phyloP scores from a whole-genome alignment of 2,329 filamentous ascomycete genomes.

The Myrmaecium sp. region DNA sequence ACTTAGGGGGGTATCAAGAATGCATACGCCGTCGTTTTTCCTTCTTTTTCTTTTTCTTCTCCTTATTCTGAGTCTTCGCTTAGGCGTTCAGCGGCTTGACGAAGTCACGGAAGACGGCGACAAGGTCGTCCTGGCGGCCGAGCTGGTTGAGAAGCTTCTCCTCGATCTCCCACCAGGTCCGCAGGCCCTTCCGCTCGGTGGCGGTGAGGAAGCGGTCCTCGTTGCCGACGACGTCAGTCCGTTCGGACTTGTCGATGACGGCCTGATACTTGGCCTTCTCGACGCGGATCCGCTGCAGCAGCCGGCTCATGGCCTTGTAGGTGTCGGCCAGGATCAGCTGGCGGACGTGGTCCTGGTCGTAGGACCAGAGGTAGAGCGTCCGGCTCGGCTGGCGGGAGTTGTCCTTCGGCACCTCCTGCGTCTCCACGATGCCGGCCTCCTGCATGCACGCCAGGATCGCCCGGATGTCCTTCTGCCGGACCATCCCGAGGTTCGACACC shows the following conservation, averaged over 20 bases:
- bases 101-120: conserved; percentile 62
- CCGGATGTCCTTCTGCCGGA: conserved; percentile 73
- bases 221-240: conserved; percentile 70
- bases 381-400: conserved; percentile 63
- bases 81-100: too few relatives aligned
- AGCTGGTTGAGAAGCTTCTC: conserved; percentile 66
- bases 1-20: not conserved
- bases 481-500: conserved; percentile 61
- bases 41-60: not conserved
- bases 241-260: conserved; percentile 65
- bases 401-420: conserved; percentile 88
- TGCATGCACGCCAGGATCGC: conserved; percentile 74
- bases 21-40: not conserved
- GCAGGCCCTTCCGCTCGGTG: conserved; percentile 53
- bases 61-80: too few relatives aligned
- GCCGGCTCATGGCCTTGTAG: conserved; percentile 80
- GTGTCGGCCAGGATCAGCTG: conserved; percentile 59
- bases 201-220: conserved; percentile 65
- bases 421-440: conserved; percentile 68
- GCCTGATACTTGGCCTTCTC: conserved; percentile 56
- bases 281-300: conserved; percentile 61
- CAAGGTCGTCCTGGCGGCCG: conserved; percentile 64
- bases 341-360: conserved; percentile 57
- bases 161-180: conserved; percentile 43
- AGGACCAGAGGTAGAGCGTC: conserved; percentile 85